A percentile compares a stretch with the other conserved stretches of the same genome.
These are phyloP conservation scores for Albifimbria verrucaria DNA, from an alignment of 2,329 filamentous ascomycete species.

Conservation along the genomic window DNA sequence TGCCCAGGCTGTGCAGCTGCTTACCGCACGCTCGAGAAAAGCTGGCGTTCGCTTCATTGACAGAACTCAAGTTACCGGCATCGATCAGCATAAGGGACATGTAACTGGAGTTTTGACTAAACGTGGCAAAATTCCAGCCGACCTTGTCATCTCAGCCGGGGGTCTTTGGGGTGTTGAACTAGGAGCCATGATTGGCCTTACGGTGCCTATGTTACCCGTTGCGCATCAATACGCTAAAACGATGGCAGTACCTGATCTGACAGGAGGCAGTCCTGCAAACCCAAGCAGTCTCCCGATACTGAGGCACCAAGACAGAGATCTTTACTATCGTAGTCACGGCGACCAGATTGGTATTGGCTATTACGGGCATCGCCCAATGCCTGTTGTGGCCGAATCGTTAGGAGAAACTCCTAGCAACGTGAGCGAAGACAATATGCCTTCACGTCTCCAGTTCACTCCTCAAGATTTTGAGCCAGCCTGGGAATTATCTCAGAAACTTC, in stretches of 20 bases:
- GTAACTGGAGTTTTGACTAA: slow-evolving; percentile 56
- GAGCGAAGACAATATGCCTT: slow-evolving; percentile 60
- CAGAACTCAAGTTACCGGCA: slow-evolving; percentile 54
- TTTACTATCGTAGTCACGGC: slow-evolving; percentile 64
- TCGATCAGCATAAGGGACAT: slow-evolving; percentile 42
- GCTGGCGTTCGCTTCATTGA: slow-evolving; percentile 58
- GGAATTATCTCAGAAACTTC: slow-evolving; percentile 50
- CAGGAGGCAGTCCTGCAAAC: slow-evolving; percentile 33
- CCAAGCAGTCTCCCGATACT: slow-evolving; percentile 56
- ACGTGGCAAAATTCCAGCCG: slow-evolving; percentile 47
- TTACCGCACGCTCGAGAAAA: slow-evolving; percentile 54
- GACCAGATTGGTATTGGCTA: slow-evolving; percentile 61
- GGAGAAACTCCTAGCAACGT: slow-evolving; percentile 51
- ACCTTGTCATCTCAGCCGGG: slow-evolving; percentile 60
- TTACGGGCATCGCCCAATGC: slow-evolving; percentile 61
- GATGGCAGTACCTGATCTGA: slow-evolving; percentile 43
- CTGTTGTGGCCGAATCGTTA: slow-evolving; percentile 51
- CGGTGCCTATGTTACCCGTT: slow-evolving; percentile 57
- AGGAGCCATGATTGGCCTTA: slow-evolving; percentile 56
- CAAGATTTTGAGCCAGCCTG: slow-evolving; percentile 61
- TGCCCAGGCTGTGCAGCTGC: slow-evolving; percentile 57
- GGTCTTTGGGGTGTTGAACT: slow-evolving; percentile 66
- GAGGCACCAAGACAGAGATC: slow-evolving; percentile 59
- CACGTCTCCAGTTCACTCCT: slow-evolving; percentile 55
- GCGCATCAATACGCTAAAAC: slow-evolving; percentile 65